Evolutionary conservation across 371 early-diverging fungal genomes (phyloP), one percentile per base, ranked within the genome.

Genomic region (Apophysomyces trapeziformis): DNA sequence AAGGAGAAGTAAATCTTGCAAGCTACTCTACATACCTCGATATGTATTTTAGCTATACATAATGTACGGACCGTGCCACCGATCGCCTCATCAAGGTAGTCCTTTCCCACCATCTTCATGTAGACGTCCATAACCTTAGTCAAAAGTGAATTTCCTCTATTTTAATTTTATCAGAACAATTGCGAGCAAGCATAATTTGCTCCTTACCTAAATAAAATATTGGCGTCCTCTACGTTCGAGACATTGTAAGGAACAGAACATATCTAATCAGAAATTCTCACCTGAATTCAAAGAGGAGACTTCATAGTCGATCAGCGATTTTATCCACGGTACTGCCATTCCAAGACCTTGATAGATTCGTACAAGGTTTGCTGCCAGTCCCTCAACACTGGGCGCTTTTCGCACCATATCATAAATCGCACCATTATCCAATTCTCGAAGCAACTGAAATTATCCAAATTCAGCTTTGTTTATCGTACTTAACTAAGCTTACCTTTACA

Each of bases 111-210:
- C 47, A 87, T 68, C 44, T 90, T 92, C 93, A 94, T 92, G 67
- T 91, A 91, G 32, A 87, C 85, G 70, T 95, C 95, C 58, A 94
- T 74, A 0, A 89, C 87, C 60, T 93, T 93, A 1, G 94, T 94
- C 13, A 89, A 79, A 16, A 93, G 73, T 5, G 92, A 89, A 59
- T 93, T 90, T 4, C 92, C 93, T 63, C 95, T 89, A 75, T 44
- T 14, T 61, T 18, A 36, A 16, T 9, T 60, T 26, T 45, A 37
- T 32, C 5, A 45, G 5, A 38, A 50, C 4, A 18, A 21, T 7
- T 18, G 7, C 11, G 9, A 18, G 16, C 5, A 50, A 21, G 2
- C 5, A 7, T 26, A 7, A 16, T 11, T 45, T 57, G 14, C 11
- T 16, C 6, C 16, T 39, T 71, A 80, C 74, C 73, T 77, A 60